These are phyloP conservation scores for Botrytis byssoidea DNA, from an alignment of 2,329 filamentous ascomycete species.

Conservation along the genomic window DNA sequence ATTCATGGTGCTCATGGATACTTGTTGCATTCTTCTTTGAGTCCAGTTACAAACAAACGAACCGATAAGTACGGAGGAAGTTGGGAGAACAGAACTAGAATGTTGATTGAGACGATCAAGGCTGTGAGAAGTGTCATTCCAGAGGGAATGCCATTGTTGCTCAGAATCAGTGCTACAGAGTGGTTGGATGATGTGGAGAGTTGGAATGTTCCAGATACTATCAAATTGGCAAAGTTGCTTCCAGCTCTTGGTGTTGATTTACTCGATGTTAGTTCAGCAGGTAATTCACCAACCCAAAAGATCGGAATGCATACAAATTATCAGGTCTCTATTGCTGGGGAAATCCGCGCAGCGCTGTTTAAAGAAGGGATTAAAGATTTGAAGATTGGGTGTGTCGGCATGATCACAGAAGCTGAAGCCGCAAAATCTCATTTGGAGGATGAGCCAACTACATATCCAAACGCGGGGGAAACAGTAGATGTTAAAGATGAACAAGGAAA, in stretches of 20 bases:
- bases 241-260: conserved; percentile 75
- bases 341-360: conserved; percentile 65
- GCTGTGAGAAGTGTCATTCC: conserved; percentile 54
- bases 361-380: conserved; percentile 52
- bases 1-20: conserved; percentile 65
- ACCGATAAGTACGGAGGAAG: conserved; percentile 65
- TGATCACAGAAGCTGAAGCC: conserved; percentile 62
- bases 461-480: conserved; percentile 44
- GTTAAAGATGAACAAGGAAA: conserved; percentile 36
- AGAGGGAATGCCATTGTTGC: conserved; percentile 53
- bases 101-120: conserved; percentile 55
- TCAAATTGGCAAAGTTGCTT: conserved; percentile 66
- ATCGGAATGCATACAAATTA: conserved; percentile 57
- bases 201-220: conserved; percentile 39
- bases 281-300: conserved; percentile 59
- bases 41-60: conserved; percentile 56
- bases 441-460: conserved; percentile 38
- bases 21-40: conserved; percentile 64
- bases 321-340: conserved; percentile 71
- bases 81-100: conserved; percentile 64
- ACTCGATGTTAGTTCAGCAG: conserved; percentile 77
- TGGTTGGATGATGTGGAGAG: conserved; percentile 51
- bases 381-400: conserved; percentile 71
- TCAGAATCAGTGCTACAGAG: conserved; percentile 62
- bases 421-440: conserved; percentile 44